Base-by-base conservation (phyloP, 1,284 basidiomycete species). In the Microbotryomycetes sp. region DNA sequence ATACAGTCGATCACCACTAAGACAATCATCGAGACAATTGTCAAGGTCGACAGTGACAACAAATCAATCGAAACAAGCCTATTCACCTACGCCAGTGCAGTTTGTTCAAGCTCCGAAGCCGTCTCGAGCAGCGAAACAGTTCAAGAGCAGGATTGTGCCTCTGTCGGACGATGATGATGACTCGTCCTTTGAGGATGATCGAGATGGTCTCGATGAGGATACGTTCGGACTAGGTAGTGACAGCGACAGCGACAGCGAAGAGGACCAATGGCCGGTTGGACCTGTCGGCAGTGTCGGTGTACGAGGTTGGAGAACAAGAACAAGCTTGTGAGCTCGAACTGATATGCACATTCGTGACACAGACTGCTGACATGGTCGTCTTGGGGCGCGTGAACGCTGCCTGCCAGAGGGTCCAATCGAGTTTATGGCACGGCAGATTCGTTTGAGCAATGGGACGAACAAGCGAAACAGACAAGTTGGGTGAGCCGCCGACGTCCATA, bases 251-350 rank as follows among this genome's bases (percentile, higher is more conserved):
- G 36, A 42, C 36, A 59, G 55, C 7, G 67, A 68, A 36, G 67
- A 68, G 49, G 64, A 68, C 22, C 51, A 36, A 3, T 68, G 67
- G 67, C 67, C 67, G 2, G 67, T 68, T 3, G 67, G 62, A 9
- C 67, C 67, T 1, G 57, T 61, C 6, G 62, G 62, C 26, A 63
- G 61, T 29, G 19, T 66, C 9, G 66, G 66, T 4, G 3, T 66
- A 0, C 6, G 58, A 5, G 66, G 66, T 0, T 66, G 61, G 64
- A 30, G 64, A 15, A 46, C 57, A 16, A n/a, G 46, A 6, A 28
- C 28, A 12, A 31, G 49, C 15, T 19, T 30, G 4, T 1, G 1
- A 22, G 16, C 12, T 22, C 47, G n/a, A 2, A 22, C 9, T n/a
- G 42, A 7, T 6, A 22, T 6, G 22, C 3, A 16, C 19, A 31